Evolutionary conservation across 2,329 filamentous ascomycete genomes (phyloP).

Genomic region (Sporothrix globosa): DNA sequence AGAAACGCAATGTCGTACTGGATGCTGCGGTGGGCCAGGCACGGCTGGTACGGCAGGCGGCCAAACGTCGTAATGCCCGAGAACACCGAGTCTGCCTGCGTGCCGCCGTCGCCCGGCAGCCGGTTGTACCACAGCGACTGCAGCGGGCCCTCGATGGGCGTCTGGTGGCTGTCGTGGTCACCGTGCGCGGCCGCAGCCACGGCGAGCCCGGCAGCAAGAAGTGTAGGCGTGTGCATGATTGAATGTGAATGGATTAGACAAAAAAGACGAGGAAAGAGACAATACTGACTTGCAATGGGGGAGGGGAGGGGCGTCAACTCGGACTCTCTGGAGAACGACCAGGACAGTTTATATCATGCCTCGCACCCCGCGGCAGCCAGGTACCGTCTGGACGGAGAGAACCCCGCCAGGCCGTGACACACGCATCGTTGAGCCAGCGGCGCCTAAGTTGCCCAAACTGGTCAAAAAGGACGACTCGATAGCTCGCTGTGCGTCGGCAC

Average conservation of each 20-base stretch:
- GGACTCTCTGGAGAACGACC: neutral
- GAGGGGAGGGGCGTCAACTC: no score
- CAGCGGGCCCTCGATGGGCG: slow-evolving; percentile 68
- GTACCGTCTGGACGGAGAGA: neutral
- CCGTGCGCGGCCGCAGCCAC: slow-evolving; percentile 63
- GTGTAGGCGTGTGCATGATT: neutral
- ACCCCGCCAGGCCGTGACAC: neutral
- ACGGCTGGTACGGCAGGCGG: slow-evolving; percentile 75
- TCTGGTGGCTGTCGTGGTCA: slow-evolving; percentile 57
- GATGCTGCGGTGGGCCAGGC: slow-evolving; percentile 68
- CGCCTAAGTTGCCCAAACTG: slow-evolving; percentile 1
- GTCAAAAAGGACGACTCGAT: neutral
- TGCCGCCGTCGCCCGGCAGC: slow-evolving; percentile 81
- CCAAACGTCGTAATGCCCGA: slow-evolving; percentile 87
- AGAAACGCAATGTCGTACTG: slow-evolving; percentile 86
- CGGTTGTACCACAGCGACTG: slow-evolving; percentile 80
- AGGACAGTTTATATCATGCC: slow-evolving; percentile 17
- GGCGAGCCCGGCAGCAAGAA: slow-evolving; percentile 39
- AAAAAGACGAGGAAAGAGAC: neutral
- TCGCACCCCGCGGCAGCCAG: neutral
- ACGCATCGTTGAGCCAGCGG: neutral
- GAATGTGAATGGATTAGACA: neutral
- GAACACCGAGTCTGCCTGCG: slow-evolving; percentile 86
- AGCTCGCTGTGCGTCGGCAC: neutral
- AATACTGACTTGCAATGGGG: no score